phyloP scores from a whole-genome alignment of 192 early-diverging fungal genomes.

The Coemansia biformis region DNA sequence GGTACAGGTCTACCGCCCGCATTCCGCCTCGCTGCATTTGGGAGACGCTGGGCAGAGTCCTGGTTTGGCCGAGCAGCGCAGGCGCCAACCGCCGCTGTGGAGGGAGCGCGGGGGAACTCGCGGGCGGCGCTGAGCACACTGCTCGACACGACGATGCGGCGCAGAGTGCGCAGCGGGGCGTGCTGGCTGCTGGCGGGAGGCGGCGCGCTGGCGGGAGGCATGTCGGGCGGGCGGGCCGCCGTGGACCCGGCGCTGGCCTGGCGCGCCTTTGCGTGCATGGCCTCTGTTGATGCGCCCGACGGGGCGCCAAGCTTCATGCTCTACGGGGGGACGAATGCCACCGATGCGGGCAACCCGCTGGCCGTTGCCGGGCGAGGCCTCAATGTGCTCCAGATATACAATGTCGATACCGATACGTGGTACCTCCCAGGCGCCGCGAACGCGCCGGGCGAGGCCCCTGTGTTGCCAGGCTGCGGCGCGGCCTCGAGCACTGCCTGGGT shows the following conservation, averaged over 20 bases:
- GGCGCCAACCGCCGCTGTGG: no score
- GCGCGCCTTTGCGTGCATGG: constrained; percentile 46
- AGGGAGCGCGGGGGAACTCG: no score
- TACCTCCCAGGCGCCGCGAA: constrained; percentile 40
- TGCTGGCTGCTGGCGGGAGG: no score
- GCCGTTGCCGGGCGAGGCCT: constrained; percentile 17
- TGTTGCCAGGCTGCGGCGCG: constrained; percentile 46
- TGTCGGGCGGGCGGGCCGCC: no score
- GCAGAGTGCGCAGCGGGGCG: no score
- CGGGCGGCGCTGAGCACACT: no score
- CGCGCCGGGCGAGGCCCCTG: constrained; percentile 25
- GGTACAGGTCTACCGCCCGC: no score
- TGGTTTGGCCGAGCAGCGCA: no score
- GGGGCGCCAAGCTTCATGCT: constrained; percentile 35
- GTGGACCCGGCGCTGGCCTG: constrained; percentile 26
- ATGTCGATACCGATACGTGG: constrained; percentile 41
- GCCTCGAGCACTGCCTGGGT: constrained; percentile 32
- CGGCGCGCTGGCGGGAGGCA: no score
- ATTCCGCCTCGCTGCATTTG: no score
- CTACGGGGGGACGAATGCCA: constrained; percentile 35
- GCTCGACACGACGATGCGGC: no score
- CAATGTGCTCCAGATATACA: constrained; percentile 33
- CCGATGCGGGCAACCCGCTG: constrained; percentile 20
- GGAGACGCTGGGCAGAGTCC: no score
- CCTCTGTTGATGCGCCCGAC: constrained; percentile 34